Evolutionary conservation across 371 early-diverging fungal genomes (phyloP).

Genomic region (Saksenaea oblongispora): DNA sequence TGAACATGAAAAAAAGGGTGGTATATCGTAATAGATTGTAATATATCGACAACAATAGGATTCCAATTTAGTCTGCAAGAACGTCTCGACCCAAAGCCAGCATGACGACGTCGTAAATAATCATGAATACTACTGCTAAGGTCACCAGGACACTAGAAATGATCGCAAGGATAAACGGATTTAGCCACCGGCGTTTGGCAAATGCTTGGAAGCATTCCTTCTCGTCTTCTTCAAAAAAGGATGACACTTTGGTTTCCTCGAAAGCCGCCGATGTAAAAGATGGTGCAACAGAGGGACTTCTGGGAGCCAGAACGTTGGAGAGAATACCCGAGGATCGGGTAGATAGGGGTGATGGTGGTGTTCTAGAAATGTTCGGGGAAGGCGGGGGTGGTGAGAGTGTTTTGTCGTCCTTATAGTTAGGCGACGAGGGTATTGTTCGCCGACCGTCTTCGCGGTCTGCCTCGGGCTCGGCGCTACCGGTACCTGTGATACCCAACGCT

Average conservation of each 20-base stretch:
- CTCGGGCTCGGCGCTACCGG: not conserved
- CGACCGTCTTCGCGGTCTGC: not conserved
- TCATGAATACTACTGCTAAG: constrained; percentile 37
- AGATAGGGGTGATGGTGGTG: not conserved
- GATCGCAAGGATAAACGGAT: constrained; percentile 41
- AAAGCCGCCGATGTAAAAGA: not conserved
- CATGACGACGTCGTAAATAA: constrained; percentile 37
- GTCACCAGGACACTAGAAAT: constrained; percentile 20
- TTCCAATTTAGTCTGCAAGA: constrained; percentile 12
- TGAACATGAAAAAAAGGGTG: not conserved
- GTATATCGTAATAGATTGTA: not conserved
- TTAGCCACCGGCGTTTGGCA: constrained; percentile 21
- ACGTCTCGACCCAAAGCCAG: constrained; percentile 36
- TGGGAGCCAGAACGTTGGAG: not conserved
- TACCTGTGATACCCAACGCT: not conserved
- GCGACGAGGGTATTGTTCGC: not conserved
- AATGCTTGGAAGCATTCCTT: constrained; percentile 32
- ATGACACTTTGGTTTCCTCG: not conserved
- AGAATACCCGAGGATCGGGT: not conserved
- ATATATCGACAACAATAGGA: not conserved
- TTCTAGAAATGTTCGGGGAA: not conserved
- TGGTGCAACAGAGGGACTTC: constrained; percentile 3
- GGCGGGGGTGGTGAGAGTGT: not conserved
- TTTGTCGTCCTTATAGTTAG: not conserved
- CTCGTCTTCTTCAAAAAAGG: not conserved